phyloP scores from a whole-genome alignment of 1,284 basidiomycete genomes.

The Papiliotrema terrestris region DNA sequence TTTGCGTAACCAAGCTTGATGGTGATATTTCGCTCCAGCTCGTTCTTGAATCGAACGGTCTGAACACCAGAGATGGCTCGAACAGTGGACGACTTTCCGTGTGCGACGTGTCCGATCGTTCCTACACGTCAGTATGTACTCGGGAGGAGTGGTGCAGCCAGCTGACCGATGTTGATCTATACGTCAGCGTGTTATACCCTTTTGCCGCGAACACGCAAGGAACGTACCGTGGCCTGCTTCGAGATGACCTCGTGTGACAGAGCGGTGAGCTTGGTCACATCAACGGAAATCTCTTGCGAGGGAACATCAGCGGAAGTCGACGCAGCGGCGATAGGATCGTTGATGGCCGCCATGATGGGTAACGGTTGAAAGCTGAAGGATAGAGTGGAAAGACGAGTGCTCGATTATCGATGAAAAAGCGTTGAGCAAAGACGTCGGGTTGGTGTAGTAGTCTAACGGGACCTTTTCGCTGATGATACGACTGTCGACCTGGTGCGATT shows the following conservation, averaged over 20 bases:
- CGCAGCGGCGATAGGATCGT: constrained; percentile 37
- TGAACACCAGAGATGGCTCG: constrained; percentile 99
- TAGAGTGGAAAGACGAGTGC: no score
- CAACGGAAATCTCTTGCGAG: constrained; percentile 58
- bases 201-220: not conserved
- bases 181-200: not conserved
- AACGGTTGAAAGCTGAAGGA: no score
- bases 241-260: constrained; percentile 94
- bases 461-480: no score
- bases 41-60: constrained; percentile 99
- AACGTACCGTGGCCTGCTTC: constrained; percentile 73
- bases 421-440: no score
- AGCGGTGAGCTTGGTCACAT: constrained; percentile 77
- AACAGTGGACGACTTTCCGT: constrained; percentile 98
- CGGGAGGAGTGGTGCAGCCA: not conserved
- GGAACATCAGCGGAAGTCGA: constrained; percentile 19
- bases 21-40: constrained; percentile 95
- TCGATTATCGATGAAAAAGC: no score
- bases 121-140: constrained; percentile 49
- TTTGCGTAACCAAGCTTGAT: constrained; percentile 99
- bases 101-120: constrained; percentile 94
- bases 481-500: no score
- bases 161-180: constrained; percentile 47
- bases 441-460: no score
- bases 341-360: constrained; percentile 26